A percentile compares a stretch with the other conserved stretches of the same genome.
Evolutionary conservation across 2,329 filamentous ascomycete genomes (phyloP).

Genomic region (Exophiala oligosperma): DNA sequence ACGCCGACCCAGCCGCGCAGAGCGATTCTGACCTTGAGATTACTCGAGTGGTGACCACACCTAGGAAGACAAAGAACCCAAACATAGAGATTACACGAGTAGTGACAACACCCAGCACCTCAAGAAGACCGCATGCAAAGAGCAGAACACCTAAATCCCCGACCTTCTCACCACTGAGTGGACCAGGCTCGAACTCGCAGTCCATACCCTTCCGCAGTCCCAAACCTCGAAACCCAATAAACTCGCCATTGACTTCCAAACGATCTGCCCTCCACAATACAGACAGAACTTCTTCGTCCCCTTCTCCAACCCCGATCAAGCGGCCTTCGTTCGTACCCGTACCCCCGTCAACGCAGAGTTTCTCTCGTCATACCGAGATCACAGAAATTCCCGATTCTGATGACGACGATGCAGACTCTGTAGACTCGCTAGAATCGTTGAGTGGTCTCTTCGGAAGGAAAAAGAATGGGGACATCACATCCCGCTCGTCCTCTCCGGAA

Average conservation of each 20-base stretch:
- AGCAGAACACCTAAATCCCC: constrained; percentile 7
- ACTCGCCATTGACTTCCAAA: constrained; percentile 17
- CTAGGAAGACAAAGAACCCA: constrained; percentile 1
- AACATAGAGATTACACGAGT: background rate
- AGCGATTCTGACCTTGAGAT: background rate
- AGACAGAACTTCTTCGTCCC: background rate
- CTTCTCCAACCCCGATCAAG: constrained; percentile 25
- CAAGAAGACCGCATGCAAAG: background rate
- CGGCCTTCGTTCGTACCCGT: constrained; percentile 31
- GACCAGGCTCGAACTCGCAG: constrained; percentile 15
- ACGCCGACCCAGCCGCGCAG: constrained; percentile 5
- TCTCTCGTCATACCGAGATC: constrained; percentile 56
- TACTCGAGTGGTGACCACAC: constrained; percentile 3
- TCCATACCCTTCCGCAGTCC: constrained; percentile 25
- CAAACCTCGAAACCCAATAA: constrained; percentile 6
- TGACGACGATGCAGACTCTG: constrained; percentile 65
- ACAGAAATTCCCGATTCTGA: constrained; percentile 65
- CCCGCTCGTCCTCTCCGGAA: constrained; percentile 21
- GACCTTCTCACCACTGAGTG: constrained; percentile 9
- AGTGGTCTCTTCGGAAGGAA: constrained; percentile 48
- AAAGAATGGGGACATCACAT: constrained; percentile 14
- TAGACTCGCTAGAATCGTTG: constrained; percentile 55
- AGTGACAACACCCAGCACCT: constrained; percentile 14
- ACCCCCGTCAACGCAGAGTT: constrained; percentile 46
- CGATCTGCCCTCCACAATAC: constrained; percentile 7